phyloP scores from a whole-genome alignment of 495 filamentous ascomycete genomes.

The Penicillium maclennaniae region DNA sequence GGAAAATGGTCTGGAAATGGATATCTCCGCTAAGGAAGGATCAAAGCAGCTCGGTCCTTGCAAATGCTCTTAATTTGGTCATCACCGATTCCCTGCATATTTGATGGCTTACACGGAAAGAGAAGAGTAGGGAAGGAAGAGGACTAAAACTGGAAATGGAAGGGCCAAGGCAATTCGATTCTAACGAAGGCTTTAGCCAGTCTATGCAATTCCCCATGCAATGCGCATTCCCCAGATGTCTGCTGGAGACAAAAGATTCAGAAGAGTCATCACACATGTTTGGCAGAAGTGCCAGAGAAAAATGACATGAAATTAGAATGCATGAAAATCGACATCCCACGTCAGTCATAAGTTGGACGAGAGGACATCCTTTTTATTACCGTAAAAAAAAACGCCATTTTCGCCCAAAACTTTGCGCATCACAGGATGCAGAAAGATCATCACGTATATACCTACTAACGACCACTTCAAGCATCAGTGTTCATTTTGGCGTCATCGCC shows the following conservation, averaged over 20 bases:
- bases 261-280: slow-evolving; percentile 8
- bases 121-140: no score
- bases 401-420: slow-evolving; percentile 1
- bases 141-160: neutral
- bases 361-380: slow-evolving; percentile 12
- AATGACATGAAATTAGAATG: neutral
- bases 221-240: slow-evolving; percentile 3
- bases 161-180: neutral
- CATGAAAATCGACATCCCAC: slow-evolving; percentile 1
- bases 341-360: neutral
- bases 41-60: no score
- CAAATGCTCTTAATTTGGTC: no score
- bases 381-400: slow-evolving; percentile 6
- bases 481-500: slow-evolving; percentile 36
- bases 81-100: no score
- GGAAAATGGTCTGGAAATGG: neutral
- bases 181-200: slow-evolving; percentile 1
- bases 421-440: neutral
- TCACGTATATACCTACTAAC: neutral
- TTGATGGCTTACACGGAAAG: no score
- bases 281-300: neutral
- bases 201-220: slow-evolving; percentile 13
- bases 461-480: slow-evolving; percentile 17
- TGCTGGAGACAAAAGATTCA: neutral
- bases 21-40: neutral